Conservation (phyloP, 148 eudicot species). For the Cornus florida region DNA sequence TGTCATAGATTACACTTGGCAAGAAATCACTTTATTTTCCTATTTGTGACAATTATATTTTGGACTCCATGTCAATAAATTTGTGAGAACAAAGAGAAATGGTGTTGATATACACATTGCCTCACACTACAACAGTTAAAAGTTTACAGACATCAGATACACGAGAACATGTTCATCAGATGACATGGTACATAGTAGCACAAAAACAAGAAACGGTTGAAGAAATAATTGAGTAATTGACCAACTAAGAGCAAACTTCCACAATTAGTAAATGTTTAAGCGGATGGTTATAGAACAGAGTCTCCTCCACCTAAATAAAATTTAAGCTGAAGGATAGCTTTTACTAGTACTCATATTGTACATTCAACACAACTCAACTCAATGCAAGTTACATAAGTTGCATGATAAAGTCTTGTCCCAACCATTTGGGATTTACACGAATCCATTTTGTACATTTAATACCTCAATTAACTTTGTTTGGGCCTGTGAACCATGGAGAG, state of each 20-base stretch:
- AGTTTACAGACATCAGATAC: background rate
- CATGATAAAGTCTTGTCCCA: no score
- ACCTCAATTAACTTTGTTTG: no score
- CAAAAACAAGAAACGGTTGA: background rate
- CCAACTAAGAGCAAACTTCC: background rate
- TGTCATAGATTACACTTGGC: background rate
- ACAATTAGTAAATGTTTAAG: background rate
- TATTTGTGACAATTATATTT: background rate
- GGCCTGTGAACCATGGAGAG: no score
- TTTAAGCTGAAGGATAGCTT: background rate
- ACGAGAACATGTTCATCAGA: background rate
- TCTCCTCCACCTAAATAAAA: background rate
- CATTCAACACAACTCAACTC: background rate
- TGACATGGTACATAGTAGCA: background rate
- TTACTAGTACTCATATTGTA: background rate
- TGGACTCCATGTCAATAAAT: background rate
- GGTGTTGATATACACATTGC: background rate
- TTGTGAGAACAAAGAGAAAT: no score
- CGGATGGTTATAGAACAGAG: background rate
- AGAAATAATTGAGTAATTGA: no score
- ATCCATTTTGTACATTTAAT: no score
- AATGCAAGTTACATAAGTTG: no score
- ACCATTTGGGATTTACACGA: no score
- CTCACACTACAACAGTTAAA: background rate
- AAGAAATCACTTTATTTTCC: background rate